These are phyloP conservation scores for Thinopyrum obtusiflorum DNA, from an alignment of 202 grass and related monocot genomes.

Conservation along the genomic window DNA sequence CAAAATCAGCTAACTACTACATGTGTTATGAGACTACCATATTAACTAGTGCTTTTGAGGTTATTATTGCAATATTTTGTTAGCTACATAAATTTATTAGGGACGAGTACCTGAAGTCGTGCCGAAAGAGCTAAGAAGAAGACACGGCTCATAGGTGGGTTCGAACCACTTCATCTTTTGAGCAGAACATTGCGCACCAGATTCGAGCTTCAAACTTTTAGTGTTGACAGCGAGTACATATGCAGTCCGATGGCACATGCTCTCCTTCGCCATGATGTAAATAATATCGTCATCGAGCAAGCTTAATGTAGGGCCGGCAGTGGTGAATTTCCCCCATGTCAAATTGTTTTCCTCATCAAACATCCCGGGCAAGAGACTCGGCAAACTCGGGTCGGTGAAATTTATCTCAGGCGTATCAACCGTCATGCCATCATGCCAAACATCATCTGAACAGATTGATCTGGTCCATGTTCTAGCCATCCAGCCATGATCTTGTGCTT, in stretches of 20 bases:
- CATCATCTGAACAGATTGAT: neutral
- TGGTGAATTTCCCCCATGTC: neutral
- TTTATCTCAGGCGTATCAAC: neutral
- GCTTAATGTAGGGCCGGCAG: neutral
- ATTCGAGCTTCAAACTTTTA: neutral
- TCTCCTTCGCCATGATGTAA: neutral
- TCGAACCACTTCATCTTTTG: neutral
- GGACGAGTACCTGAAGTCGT: neutral
- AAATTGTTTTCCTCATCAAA: neutral
- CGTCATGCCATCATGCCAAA: neutral
- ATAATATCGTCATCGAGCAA: neutral
- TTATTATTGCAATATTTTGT: too few relatives aligned
- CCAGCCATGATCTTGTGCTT: neutral
- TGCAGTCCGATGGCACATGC: neutral
- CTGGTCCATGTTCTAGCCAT: neutral
- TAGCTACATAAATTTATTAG: too few relatives aligned
- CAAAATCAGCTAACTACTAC: too few relatives aligned
- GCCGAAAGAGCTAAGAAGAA: neutral
- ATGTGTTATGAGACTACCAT: too few relatives aligned
- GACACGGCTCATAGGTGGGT: neutral
- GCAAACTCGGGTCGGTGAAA: neutral
- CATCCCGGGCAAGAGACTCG: neutral
- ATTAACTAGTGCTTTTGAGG: too few relatives aligned
- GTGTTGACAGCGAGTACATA: neutral
- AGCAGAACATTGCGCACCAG: neutral